Evolutionary conservation across 345 rosid genomes (phyloP).

Genomic region (Euphorbia lathyris): DNA sequence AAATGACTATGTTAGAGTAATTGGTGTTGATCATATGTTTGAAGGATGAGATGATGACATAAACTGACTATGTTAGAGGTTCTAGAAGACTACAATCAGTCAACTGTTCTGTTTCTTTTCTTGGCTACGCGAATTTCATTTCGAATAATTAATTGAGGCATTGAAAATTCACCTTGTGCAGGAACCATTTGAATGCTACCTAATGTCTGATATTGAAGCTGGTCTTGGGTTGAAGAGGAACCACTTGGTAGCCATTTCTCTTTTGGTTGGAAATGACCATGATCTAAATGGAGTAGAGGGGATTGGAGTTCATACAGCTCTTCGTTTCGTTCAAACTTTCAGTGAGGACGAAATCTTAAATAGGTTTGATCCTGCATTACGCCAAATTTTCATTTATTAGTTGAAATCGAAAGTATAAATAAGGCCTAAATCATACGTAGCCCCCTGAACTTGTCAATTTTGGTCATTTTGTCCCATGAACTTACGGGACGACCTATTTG

Average conservation of each 20-base stretch:
- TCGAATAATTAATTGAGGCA: not conserved
- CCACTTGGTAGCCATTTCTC: constrained; percentile 80
- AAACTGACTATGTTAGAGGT: not conserved
- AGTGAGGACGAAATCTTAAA: constrained; percentile 65
- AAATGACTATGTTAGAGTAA: not conserved
- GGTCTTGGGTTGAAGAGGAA: constrained; percentile 79
- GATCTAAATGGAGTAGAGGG: constrained; percentile 76
- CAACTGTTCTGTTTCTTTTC: not conserved
- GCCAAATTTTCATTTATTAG: not conserved
- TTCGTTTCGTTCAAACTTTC: constrained; percentile 55
- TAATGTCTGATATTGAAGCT: constrained; percentile 73
- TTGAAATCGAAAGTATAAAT: constrained; percentile 5
- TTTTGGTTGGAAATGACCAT: constrained; percentile 85
- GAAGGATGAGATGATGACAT: not conserved
- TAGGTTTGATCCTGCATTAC: constrained; percentile 37
- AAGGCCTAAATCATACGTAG: no score
- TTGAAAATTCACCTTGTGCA: constrained; percentile 35
- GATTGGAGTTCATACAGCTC: constrained; percentile 72
- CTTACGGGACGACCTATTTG: no score
- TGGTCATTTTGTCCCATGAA: no score
- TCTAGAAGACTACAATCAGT: not conserved
- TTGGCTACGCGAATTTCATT: not conserved
- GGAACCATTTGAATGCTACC: constrained; percentile 95
- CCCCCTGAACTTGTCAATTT: no score
- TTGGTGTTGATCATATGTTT: not conserved